Evolutionary conservation across 306 rosid species (phyloP), one percentile per base, ranked within the genome.

Genomic region (Ormosia emarginata): DNA sequence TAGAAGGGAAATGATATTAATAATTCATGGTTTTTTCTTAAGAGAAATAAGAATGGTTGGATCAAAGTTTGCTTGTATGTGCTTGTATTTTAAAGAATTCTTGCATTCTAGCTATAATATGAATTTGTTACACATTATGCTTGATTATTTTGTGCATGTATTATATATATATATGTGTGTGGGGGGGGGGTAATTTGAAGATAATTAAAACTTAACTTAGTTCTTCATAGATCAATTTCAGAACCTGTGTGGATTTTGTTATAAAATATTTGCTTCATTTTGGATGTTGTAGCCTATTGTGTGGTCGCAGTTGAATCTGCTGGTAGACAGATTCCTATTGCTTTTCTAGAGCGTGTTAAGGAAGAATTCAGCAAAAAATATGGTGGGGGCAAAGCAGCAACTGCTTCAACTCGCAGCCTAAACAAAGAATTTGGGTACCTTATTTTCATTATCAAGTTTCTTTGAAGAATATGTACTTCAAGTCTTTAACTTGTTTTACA

Each of bases 251-350:
- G 15, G 44, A 43, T 18, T 55, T 81, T 24, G 50, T 50, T 57
- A 68, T 78, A 61, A 80, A 11, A 14, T 53, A 67, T 61, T 74
- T 74, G 36, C 2, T 47, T 78, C 36, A 14, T 75, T 64, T 50
- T 81, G 78, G 71, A 78, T 82, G 50, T 72, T 85, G 79, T 87
- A 94, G 98, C 98, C 33, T 94, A 89, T 43, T 94, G 98, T 82
- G 97, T 93, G 44, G 98, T 91, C 34, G 98, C 97, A 2, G 70
- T 85, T 57, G 97, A 94, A 84, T 84, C 98, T 78, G 97, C 90
- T 18, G 98, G 98, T 57, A 89, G 98, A 86, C 98, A 94, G 63
- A 57, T 88, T 88, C 97, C 98, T 24, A 92, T 94, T 85, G 97
- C 95, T 6, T 93, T 85, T 76, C 85, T 94, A 14, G 97, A 94